Conservation (phyloP, 129 eudicot genomes). For the Artemisia argyi region DNA sequence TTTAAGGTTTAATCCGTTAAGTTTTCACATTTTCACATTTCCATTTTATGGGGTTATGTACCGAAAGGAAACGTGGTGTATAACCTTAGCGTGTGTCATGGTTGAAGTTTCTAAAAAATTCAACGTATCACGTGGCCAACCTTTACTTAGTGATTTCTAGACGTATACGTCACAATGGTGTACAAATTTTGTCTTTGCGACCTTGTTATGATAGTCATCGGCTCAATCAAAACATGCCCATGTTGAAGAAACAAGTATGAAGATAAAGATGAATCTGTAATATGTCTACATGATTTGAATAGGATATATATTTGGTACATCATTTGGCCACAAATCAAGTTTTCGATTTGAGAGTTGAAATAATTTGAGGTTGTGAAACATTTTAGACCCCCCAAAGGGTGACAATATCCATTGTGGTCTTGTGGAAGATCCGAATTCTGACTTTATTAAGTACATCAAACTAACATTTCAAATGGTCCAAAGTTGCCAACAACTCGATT, state of each 20-base stretch:
- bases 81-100: too few species aligned
- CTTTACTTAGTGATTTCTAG: too few species aligned
- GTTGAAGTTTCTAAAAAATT: too few species aligned
- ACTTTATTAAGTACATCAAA: neutral
- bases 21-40: too few species aligned
- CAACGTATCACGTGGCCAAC: too few species aligned
- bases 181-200: neutral
- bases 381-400: neutral
- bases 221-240: neutral
- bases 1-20: neutral
- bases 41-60: neutral
- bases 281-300: neutral
- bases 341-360: constrained; percentile 2
- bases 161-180: too few species aligned
- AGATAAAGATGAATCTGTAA: neutral
- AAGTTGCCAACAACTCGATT: neutral
- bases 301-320: neutral
- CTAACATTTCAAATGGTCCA: too few species aligned
- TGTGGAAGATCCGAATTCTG: neutral
- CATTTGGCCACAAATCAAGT: constrained; percentile 13
- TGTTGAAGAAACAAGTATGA: constrained; percentile 12
- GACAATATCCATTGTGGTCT: neutral
- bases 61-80: neutral
- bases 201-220: too few species aligned
- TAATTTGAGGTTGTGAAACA: constrained; percentile 6